A percentile compares a stretch with the other conserved stretches of the same genome.
Evolutionary conservation across 179 eudicot species (phyloP).

Genomic region (Beta lomatogona): DNA sequence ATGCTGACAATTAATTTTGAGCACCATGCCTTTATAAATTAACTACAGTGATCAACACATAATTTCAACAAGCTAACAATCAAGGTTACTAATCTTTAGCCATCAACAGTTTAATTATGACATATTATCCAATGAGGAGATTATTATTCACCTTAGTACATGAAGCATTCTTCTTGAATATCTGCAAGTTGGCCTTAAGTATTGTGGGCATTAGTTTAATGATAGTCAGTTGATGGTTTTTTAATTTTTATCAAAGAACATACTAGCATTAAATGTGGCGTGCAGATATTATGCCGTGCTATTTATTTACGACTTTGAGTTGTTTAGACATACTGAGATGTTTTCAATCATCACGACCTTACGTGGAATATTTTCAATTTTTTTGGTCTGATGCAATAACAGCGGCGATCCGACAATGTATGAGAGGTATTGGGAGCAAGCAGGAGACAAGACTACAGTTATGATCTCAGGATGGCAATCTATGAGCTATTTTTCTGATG

Average conservation of each 20-base stretch:
- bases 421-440: constrained; percentile 71
- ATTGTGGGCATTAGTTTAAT: constrained; percentile 13
- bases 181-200: not conserved
- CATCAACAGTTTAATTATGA: too few relatives aligned
- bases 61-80: not conserved
- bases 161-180: not conserved
- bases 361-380: not conserved
- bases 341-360: constrained; percentile 10
- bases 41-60: not conserved
- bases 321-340: not conserved
- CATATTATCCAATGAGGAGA: not conserved
- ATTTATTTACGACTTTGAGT: not conserved
- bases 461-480: constrained; percentile 75
- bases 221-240: not conserved
- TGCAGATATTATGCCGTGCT: constrained; percentile 19
- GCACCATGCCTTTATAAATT: not conserved
- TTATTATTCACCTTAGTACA: not conserved
- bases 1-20: not conserved
- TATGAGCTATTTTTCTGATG: constrained; percentile 86
- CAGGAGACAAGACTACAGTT: constrained; percentile 62
- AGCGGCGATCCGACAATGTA: constrained; percentile 99
- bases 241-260: constrained; percentile 29
- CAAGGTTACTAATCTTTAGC: not conserved
- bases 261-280: constrained; percentile 22
- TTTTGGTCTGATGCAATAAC: constrained; percentile 12